Percentiles rank a stretch among this genome's conserved stretches.
phyloP scores from a whole-genome alignment of 805 yeast genomes.

The Candida argentea region DNA sequence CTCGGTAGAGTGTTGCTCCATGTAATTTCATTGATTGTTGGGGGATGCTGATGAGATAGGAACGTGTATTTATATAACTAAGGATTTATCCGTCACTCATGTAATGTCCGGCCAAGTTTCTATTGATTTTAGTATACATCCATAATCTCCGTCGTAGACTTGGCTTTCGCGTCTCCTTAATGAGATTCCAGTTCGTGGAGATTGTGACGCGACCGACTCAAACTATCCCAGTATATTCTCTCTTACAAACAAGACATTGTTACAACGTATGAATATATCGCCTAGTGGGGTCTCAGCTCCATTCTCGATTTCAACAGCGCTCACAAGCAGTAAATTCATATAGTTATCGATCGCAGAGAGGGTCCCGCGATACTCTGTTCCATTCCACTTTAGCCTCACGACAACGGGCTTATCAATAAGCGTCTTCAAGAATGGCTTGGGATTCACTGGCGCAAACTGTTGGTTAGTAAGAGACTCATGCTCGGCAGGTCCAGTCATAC shows the following conservation, averaged over 20 bases:
- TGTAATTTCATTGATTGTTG: too few species aligned
- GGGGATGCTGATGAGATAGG: too few species aligned
- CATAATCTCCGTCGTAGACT: not conserved
- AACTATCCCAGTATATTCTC: constrained; percentile 6
- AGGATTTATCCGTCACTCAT: too few species aligned
- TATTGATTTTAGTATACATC: too few species aligned
- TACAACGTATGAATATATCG: constrained; percentile 19
- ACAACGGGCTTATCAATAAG: constrained; percentile 61
- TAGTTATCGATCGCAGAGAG: constrained; percentile 79
- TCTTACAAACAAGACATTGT: constrained; percentile 17
- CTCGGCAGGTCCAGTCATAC: not conserved
- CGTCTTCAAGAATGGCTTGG: constrained; percentile 80
- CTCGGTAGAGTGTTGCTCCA: too few species aligned
- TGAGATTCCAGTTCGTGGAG: not conserved
- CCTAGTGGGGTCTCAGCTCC: constrained; percentile 21
- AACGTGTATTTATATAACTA: too few species aligned
- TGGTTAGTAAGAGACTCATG: not conserved
- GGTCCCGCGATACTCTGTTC: constrained; percentile 76
- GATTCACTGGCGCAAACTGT: constrained; percentile 62
- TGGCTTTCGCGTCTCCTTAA: not conserved
- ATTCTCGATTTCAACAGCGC: constrained; percentile 39
- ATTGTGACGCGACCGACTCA: not conserved
- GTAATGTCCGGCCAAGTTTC: too few species aligned
- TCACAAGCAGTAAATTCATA: constrained; percentile 75
- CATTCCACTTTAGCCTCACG: constrained; percentile 84